Evolutionary conservation across 2,329 filamentous ascomycete species (phyloP).

Genomic region (Venturia carpophila): DNA sequence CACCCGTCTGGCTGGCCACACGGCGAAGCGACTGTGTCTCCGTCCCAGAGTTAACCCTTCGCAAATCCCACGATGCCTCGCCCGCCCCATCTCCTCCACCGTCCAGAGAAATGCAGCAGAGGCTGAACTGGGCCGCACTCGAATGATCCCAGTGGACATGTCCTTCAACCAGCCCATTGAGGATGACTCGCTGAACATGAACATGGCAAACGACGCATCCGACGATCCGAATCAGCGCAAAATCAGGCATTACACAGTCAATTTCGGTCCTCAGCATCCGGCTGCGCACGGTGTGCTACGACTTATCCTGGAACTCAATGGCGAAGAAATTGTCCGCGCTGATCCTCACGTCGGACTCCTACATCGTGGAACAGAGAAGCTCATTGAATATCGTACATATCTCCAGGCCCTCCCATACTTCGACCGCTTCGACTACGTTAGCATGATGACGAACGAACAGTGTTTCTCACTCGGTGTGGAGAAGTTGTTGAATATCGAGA

Average conservation of each 20-base stretch:
- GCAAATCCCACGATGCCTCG: conserved; percentile 27
- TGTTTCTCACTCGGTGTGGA: conserved; percentile 92
- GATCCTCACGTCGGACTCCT: conserved; percentile 95
- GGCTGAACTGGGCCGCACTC: conserved; percentile 45
- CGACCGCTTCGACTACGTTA: conserved; percentile 96
- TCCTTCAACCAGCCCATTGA: conserved; percentile 49
- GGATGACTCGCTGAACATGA: conserved; percentile 38
- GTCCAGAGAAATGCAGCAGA: conserved; percentile 56
- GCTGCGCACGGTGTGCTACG: conserved; percentile 97
- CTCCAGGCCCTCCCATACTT: conserved; percentile 98
- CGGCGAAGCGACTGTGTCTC: conserved; percentile 59
- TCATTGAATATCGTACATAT: conserved; percentile 99
- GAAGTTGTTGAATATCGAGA: conserved; percentile 95
- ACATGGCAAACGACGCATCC: conserved; percentile 39
- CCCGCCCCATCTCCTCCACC: conserved; percentile 60
- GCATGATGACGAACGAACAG: conserved; percentile 99
- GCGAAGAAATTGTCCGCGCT: conserved; percentile 92
- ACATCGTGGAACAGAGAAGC: conserved; percentile 96
- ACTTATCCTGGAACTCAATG: conserved; percentile 93
- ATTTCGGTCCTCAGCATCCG: conserved; percentile 97
- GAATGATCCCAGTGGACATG: conserved; percentile 57
- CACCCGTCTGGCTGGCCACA: conserved; percentile 63
- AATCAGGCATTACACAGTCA: conserved; percentile 98
- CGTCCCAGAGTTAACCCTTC: conserved; percentile 34
- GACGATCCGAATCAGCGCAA: conserved; percentile 57